These are phyloP conservation scores for Peniophora sp. DNA, from an alignment of 1,284 basidiomycete genomes.

Conservation along the genomic window DNA sequence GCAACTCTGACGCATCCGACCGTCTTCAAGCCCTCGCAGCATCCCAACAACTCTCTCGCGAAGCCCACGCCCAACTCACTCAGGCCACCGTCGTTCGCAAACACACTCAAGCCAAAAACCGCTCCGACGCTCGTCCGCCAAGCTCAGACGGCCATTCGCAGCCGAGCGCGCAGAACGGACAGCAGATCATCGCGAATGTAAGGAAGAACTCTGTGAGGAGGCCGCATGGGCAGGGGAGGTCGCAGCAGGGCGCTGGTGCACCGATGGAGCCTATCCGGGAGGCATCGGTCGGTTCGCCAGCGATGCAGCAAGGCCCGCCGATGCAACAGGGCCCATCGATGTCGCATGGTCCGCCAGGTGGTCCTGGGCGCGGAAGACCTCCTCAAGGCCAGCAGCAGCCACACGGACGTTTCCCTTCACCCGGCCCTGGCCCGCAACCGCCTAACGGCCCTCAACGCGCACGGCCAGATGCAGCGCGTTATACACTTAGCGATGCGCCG, in stretches of 20 bases:
- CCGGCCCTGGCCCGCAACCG: background rate
- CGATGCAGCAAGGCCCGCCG: background rate
- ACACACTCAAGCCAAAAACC: slow-evolving; percentile 73
- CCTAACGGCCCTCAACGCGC: slow-evolving; percentile 8
- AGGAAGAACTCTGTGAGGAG: slow-evolving; percentile 22
- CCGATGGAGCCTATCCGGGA: background rate
- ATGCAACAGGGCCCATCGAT: background rate
- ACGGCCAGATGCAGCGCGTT: slow-evolving; percentile 19
- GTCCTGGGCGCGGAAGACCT: background rate
- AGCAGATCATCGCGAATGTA: slow-evolving; percentile 23
- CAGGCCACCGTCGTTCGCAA: slow-evolving; percentile 76
- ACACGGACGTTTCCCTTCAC: too few relatives aligned
- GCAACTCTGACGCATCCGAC: slow-evolving; percentile 75
- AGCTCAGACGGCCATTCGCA: slow-evolving; percentile 2
- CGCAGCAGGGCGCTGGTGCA: background rate
- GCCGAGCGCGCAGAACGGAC: slow-evolving; percentile 3
- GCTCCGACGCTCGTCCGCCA: slow-evolving; percentile 43
- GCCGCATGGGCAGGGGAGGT: background rate
- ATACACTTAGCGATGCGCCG: slow-evolving; percentile 19
- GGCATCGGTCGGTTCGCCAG: background rate
- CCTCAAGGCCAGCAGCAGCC: background rate
- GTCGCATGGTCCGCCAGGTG: background rate
- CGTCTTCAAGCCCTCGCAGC: slow-evolving; percentile 63
- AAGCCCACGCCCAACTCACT: slow-evolving; percentile 76
- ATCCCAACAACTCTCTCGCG: slow-evolving; percentile 59